Base-by-base conservation (phyloP, 768 basidiomycete species). In the Phanerodontia chrysosporium region DNA sequence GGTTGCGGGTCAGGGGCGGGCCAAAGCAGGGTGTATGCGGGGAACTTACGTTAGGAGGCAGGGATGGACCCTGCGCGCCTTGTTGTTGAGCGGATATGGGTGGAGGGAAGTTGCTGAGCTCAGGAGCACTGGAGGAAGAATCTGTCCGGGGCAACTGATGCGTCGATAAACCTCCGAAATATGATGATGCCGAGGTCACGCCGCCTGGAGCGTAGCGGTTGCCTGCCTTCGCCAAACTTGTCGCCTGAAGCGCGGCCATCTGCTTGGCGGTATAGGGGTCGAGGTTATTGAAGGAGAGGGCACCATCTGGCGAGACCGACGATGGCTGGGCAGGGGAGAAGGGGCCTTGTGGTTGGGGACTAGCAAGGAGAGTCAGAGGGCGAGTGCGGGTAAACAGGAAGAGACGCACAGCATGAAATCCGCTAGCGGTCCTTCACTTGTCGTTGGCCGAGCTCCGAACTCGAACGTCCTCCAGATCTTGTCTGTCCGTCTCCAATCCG, bases 181-280 rank as follows among this genome's bases (percentile, higher is more conserved):
- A 84, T 79, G 85, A 69, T 79, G 85, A 69, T 66, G 78, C 85
- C 81, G 87, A 83, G 73, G 80, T 84, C 83, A 29, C 55, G 55
- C 72, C 63, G 70, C 71, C 64, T 61, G 73, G 60, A 76, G 79
- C 68, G 66, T 66, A 71, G 63, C 81, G 83, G 67, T 81, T 82
- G 60, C 78, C 74, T 64, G 82, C 80, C 73, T 84, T 78, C 68
- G 83, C 81, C 65, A 83, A 78, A 64, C 78, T 84, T 51, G 78
- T 86, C 55, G 81, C 85, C 65, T 78, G 84, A 64, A 92, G 82
- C 10, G 86, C 86, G 29, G 88, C 87, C 83, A 91, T 88, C 74
- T 92, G 90, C 72, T 91, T 92, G 59, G 86, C 86, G 46, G 83
- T 78, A 52, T 80, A 78, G 59, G 86, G 76, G 72, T 92, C 87